Base-by-base conservation (phyloP, 2,329 filamentous ascomycete genomes). In the Onygenales sp. region DNA sequence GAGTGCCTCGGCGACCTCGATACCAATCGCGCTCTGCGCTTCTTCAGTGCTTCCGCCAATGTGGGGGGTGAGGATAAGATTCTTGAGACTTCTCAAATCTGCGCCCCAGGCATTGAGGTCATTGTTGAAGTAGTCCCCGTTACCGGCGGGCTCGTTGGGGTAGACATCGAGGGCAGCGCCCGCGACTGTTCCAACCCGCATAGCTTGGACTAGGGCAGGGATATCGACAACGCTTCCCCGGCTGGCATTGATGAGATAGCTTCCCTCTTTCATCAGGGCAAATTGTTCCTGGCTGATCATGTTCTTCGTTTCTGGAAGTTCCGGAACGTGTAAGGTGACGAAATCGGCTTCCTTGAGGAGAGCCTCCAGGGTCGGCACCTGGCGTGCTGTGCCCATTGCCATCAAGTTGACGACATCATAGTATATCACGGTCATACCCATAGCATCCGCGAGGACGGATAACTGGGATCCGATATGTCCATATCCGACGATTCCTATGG, bases 371-470 rank as follows among this genome's bases (percentile, higher is more conserved):
- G 82, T 86, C 4, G 85, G 76, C 40, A 97, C 87, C 69, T 97
- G 93, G 61, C 80, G 84, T 34, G 92, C 84, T 9, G 87, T 95
- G 53, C 93, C 93, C 67, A 98, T 75, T 44, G 87, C 87, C 93
- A 98, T 98, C 61, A 97, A 79, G 61, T 91, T 95, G 58, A 95
- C 74, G 6, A 95, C 84, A 70, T 98, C 93, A 71, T 94, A 97
- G 78, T 96, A 98, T 63, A 97, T 91, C 64, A 98, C 93, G 13
- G 80, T 84, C 92, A 98, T 96, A 49, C 93, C 93, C 90, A 98
- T 95, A 27, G 92, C 84, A 72, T 98, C 93, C 32, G 93, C 91
- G 58, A 98, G 77, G 42, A 98, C 93, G 0, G 91, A 97, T 58
- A 98, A 76, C 72, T 98, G 93, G 50, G 89, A 91, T 57, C 93